These are phyloP conservation scores for Fusarium mundagurra DNA, from an alignment of 2,329 filamentous ascomycete genomes.

Conservation along the genomic window DNA sequence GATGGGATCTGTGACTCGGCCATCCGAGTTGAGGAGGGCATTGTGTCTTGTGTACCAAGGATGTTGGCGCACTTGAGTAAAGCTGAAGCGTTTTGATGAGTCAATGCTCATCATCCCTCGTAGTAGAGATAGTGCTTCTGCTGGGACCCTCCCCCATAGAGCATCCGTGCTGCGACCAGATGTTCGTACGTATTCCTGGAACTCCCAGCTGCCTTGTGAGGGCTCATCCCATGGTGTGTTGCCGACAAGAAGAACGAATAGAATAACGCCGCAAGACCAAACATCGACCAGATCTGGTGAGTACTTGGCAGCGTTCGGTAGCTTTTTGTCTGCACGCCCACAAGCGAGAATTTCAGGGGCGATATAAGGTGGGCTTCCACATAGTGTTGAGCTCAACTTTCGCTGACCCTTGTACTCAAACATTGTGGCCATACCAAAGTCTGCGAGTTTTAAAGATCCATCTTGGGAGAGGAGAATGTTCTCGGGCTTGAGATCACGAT, in stretches of 20 bases:
- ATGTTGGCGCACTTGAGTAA: conserved; percentile 86
- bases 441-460: conserved; percentile 91
- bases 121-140: conserved; percentile 80
- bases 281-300: conserved; percentile 86
- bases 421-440: conserved; percentile 95
- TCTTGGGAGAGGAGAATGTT: conserved; percentile 89
- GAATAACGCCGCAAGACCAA: conserved; percentile 98
- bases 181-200: conserved; percentile 82
- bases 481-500: conserved; percentile 92
- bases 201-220: conserved; percentile 87
- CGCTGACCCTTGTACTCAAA: conserved; percentile 88
- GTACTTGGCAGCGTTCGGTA: conserved; percentile 68
- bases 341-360: conserved; percentile 86
- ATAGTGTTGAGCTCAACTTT: conserved; percentile 88
- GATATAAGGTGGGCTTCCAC: conserved; percentile 96
- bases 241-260: conserved; percentile 93
- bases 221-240: conserved; percentile 99
- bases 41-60: conserved; percentile 94
- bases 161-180: conserved; percentile 85
- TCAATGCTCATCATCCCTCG: conserved; percentile 94
- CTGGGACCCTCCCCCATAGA: conserved; percentile 82
- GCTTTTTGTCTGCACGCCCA: conserved; percentile 56
- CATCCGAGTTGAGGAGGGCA: conserved; percentile 76
- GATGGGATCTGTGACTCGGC: conserved; percentile 80
- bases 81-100: conserved; percentile 78